These are phyloP conservation scores for Eucalyptus dawsonii DNA, from an alignment of 345 rosid species.

Conservation along the genomic window DNA sequence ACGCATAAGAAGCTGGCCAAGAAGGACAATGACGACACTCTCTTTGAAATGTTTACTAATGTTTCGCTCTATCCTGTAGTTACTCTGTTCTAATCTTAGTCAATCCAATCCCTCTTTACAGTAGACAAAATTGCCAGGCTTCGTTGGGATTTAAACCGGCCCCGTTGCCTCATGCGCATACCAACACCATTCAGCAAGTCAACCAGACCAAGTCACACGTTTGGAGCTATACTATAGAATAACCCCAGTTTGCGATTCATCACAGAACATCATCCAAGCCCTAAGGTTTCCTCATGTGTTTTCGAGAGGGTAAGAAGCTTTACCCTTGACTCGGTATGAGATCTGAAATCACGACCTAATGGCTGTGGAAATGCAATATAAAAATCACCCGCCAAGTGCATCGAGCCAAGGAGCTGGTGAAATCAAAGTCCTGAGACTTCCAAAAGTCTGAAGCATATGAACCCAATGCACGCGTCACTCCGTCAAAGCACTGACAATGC, in stretches of 20 bases:
- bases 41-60: background rate
- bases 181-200: background rate
- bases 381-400: background rate
- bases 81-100: background rate
- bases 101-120: background rate
- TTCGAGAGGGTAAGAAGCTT: background rate
- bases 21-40: background rate
- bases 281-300: background rate
- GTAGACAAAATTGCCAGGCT: background rate
- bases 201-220: background rate
- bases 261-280: background rate
- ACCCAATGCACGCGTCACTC: background rate
- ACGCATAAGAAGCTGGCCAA: background rate
- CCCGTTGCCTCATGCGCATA: background rate
- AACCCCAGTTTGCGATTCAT: background rate
- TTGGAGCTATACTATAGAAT: background rate
- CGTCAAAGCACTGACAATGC: background rate
- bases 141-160: background rate
- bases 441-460: background rate
- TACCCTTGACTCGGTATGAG: background rate
- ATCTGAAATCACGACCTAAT: background rate
- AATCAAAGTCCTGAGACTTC: background rate
- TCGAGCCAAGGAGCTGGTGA: background rate
- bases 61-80: background rate
- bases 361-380: background rate